These are phyloP conservation scores for Trifolium repens DNA, from an alignment of 306 rosid genomes.

Conservation along the genomic window DNA sequence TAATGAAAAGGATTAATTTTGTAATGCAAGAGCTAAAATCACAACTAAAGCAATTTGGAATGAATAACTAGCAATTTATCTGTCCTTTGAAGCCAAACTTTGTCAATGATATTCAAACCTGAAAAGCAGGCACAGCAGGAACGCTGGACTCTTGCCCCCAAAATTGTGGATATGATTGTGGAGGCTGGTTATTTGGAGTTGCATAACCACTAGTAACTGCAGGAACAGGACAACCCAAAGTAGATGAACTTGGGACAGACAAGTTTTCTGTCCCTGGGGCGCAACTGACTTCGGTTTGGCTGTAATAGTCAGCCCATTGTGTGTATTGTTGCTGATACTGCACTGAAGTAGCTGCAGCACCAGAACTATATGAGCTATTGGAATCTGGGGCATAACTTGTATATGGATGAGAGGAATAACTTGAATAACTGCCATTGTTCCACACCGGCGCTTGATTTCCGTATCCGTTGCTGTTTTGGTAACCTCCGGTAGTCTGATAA, in stretches of 20 bases:
- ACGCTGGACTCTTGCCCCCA: slow-evolving; percentile 89
- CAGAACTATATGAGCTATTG: slow-evolving; percentile 65
- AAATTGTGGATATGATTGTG: slow-evolving; percentile 60
- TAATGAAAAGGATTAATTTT: slow-evolving; percentile 6
- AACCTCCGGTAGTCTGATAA: slow-evolving; percentile 99
- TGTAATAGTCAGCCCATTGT: slow-evolving; percentile 94
- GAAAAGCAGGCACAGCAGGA: slow-evolving; percentile 67
- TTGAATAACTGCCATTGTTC: slow-evolving; percentile 81
- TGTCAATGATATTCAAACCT: slow-evolving; percentile 71
- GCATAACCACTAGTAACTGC: slow-evolving; percentile 61
- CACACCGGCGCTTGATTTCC: slow-evolving; percentile 72
- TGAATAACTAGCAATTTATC: slow-evolving; percentile 21
- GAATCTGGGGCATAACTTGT: slow-evolving; percentile 74
- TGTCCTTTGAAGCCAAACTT: slow-evolving; percentile 34
- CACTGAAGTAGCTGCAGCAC: slow-evolving; percentile 59
- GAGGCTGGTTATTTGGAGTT: slow-evolving; percentile 63
- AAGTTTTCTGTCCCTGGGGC: slow-evolving; percentile 98
- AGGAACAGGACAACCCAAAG: slow-evolving; percentile 63
- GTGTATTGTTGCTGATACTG: slow-evolving; percentile 85
- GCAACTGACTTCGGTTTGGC: slow-evolving; percentile 94
- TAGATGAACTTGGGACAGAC: slow-evolving; percentile 66
- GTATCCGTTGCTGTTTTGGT: slow-evolving; percentile 74
- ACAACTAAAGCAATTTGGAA: slow-evolving; percentile 16
- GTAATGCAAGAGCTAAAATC: slow-evolving; percentile 24
- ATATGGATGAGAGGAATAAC: slow-evolving; percentile 75